A percentile compares a stretch with the other conserved stretches of the same genome.
Evolutionary conservation across 1,139 yeast genomes (phyloP).

Genomic region (Blastobotrys niveus): DNA sequence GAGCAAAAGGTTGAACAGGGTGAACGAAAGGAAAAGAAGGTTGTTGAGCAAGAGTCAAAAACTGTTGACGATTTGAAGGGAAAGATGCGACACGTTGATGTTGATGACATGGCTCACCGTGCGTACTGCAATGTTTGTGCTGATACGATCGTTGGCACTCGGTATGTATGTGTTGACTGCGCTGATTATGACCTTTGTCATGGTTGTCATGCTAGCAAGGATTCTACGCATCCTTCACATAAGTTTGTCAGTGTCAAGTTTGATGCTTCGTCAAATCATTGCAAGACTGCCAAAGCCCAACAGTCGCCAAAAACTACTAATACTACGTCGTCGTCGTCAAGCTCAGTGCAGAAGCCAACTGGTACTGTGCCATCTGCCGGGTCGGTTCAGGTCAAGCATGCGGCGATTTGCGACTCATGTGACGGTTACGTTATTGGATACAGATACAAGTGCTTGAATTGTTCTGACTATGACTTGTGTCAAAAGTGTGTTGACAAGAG

Average conservation of each 20-base stretch:
- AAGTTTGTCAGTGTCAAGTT: conserved; percentile 20
- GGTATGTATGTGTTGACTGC: conserved; percentile 49
- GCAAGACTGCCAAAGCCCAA: background rate
- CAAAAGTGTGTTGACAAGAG: conserved; percentile 33
- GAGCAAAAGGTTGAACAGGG: no score
- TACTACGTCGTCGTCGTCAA: no score
- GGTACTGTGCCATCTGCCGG: no score
- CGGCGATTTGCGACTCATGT: conserved; percentile 23
- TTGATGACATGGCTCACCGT: no score
- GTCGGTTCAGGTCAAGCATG: no score
- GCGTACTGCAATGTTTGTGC: conserved; percentile 23
- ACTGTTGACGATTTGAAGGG: background rate
- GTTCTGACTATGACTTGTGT: conserved; percentile 51
- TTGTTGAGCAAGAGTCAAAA: no score
- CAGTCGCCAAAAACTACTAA: no score
- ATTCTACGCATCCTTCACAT: conserved; percentile 17
- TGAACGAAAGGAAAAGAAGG: no score
- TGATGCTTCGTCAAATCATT: conserved; percentile 11
- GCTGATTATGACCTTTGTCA: conserved; percentile 49
- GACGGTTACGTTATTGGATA: conserved; percentile 16
- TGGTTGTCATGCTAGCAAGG: conserved; percentile 31
- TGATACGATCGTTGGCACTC: conserved; percentile 20
- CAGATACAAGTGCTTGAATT: conserved; percentile 47
- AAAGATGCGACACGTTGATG: background rate
- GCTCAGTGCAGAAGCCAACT: no score